Percentiles rank a stretch among this genome's conserved stretches.
Evolutionary conservation across 2,329 filamentous ascomycete species (phyloP).

Genomic region (Cryphonectria nitschkei): DNA sequence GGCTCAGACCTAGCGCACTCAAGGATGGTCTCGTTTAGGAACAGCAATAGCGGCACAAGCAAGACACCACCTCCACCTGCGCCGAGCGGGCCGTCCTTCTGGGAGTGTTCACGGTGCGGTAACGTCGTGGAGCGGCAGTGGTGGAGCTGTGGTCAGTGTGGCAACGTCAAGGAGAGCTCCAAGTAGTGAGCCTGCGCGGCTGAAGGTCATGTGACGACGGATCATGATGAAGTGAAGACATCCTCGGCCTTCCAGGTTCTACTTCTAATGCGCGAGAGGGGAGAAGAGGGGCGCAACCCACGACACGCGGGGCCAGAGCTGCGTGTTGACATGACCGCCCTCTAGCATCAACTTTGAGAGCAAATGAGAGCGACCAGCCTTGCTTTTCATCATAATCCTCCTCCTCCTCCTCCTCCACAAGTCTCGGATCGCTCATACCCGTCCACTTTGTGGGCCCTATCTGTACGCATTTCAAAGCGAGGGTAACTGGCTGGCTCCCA

Average conservation of each 20-base stretch:
- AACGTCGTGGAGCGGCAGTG: conserved; percentile 56
- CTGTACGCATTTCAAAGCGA: background rate
- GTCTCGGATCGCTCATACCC: background rate
- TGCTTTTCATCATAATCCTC: background rate
- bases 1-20: conserved; percentile 23
- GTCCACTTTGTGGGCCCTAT: background rate
- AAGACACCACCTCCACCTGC: conserved; percentile 24
- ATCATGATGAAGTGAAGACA: conserved; percentile 1
- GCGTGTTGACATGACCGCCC: background rate
- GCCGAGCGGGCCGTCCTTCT: conserved; percentile 41
- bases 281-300: background rate
- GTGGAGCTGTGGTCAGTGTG: conserved; percentile 62
- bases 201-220: background rate
- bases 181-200: background rate
- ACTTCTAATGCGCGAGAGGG: background rate
- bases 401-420: background rate
- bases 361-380: background rate
- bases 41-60: conserved; percentile 26
- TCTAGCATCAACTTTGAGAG: background rate
- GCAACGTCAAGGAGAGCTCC: conserved; percentile 56
- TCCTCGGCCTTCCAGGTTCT: background rate
- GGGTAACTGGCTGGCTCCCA: too few relatives aligned
- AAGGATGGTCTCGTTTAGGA: conserved; percentile 29
- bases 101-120: conserved; percentile 58
- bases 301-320: background rate